Percentiles rank a stretch among this genome's conserved stretches.
phyloP scores from a whole-genome alignment of 495 filamentous ascomycete species.

The Tuber brumale region DNA sequence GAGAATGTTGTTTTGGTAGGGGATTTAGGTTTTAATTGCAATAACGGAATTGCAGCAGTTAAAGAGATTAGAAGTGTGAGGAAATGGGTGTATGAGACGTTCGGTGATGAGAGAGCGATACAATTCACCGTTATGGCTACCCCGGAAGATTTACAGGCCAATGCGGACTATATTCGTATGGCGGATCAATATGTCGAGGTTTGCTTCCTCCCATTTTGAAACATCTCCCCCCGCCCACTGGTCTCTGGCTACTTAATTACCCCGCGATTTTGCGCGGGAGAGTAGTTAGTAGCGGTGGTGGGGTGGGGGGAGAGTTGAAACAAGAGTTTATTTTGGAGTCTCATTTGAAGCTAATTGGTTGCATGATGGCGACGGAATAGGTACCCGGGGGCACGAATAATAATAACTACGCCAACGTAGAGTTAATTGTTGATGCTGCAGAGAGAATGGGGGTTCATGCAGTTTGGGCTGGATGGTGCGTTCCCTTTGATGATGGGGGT shows the following conservation, averaged over 20 bases:
- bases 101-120: constrained; percentile 94
- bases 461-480: constrained; percentile 97
- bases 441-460: constrained; percentile 97
- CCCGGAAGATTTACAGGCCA: constrained; percentile 93
- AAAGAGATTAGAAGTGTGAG: constrained; percentile 97
- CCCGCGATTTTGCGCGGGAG: background rate
- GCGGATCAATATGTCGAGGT: constrained; percentile 98
- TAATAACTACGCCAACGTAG: constrained; percentile 99
- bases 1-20: background rate
- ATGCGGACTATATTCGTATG: constrained; percentile 99
- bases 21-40: constrained; percentile 80
- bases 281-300: constrained; percentile 49
- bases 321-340: background rate
- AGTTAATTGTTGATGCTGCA: constrained; percentile 97
- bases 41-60: constrained; percentile 98
- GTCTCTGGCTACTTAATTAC: background rate
- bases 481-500: constrained; percentile 9
- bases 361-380: constrained; percentile 35
- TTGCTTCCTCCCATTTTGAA: constrained; percentile 10
- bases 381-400: constrained; percentile 97
- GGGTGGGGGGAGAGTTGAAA: constrained; percentile 42
- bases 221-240: background rate
- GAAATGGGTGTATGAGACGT: constrained; percentile 99
- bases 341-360: background rate
- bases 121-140: constrained; percentile 99